Base-by-base conservation (phyloP, 2,329 filamentous ascomycete genomes). In the Talaromyces verruculosus region DNA sequence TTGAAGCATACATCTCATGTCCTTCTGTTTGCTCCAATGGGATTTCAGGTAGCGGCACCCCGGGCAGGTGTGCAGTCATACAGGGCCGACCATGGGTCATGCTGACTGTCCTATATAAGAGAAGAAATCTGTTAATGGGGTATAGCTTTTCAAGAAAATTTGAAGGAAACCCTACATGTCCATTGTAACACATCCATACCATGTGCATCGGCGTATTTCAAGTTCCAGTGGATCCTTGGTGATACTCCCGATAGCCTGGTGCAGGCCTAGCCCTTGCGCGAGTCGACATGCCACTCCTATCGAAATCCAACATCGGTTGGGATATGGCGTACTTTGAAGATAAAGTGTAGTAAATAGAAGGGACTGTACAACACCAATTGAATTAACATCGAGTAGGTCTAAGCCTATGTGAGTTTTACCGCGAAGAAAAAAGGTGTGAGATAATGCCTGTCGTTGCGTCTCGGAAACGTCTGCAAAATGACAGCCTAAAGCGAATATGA, bases 201-300 rank as follows among this genome's bases (percentile, higher is more conserved):
- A 81, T 0, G 75, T 76, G n/a, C 77, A 71, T 37, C 71, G 70
- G 10, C 74, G 71, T 22, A 79, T 75, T 53, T 81, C 78, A 8
- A 63, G 72, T 63, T 81, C 79, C n/a, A 79, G 49, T 0, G 74
- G 67, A 19, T 69, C 68, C 8, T 69, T 64, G 39, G 33, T 65
- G 66, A 62, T 28, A 64, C 37, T 19, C 68, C 41, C 67, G 68
- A 28, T 71, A 72, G 7, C 74, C 25, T n/a, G 73, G 63, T 83
- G 80, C 39, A 83, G 67, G 0, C 80, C 80, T 2, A 83, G 69
- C 0, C 79, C 79, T 53, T 79, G 76, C 0, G 78, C 80, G 10
- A 81, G 71, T 2, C 80, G 72, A 60, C 76, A 80, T 0, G 81
- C 80, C 5, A 82, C 61, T 0, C 80, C 81, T 4, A 81, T 75